Evolutionary conservation across 2,329 filamentous ascomycete species (phyloP).

Genomic region (Aspergillus sojae): DNA sequence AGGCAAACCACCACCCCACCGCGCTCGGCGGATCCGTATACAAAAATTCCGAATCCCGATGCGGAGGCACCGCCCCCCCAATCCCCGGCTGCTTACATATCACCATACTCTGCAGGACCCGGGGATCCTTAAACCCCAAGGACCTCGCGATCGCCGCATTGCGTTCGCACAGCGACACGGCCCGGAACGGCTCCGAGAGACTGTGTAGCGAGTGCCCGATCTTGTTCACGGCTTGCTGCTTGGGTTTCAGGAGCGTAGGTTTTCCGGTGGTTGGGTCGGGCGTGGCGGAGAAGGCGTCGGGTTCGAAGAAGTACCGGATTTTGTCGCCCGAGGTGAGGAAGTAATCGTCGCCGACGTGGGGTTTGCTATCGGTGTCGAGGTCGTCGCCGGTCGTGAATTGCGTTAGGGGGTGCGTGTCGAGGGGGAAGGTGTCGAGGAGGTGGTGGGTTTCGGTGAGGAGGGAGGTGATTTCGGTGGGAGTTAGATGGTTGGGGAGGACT

Average conservation of each 20-base stretch:
- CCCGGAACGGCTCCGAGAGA: slow-evolving; percentile 67
- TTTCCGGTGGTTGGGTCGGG: slow-evolving; percentile 45
- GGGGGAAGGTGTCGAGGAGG: slow-evolving; percentile 73
- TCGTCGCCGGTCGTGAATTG: slow-evolving; percentile 85
- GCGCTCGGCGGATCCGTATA: slow-evolving; percentile 88
- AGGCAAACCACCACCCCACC: slow-evolving; percentile 95
- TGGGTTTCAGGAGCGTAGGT: slow-evolving; percentile 73
- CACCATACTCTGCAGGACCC: slow-evolving; percentile 89
- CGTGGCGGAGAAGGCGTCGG: slow-evolving; percentile 71
- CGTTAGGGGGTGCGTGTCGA: slow-evolving; percentile 88
- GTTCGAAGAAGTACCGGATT: slow-evolving; percentile 95
- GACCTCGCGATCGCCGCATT: slow-evolving; percentile 68
- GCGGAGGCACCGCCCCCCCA: slow-evolving; percentile 83
- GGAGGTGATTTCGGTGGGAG: slow-evolving; percentile 62
- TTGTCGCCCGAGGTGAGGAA: slow-evolving; percentile 90
- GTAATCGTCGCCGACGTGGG: slow-evolving; percentile 92
- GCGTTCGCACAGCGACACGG: slow-evolving; percentile 46
- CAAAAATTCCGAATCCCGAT: slow-evolving; percentile 90
- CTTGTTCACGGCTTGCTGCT: slow-evolving; percentile 85
- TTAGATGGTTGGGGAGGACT: slow-evolving; percentile 77
- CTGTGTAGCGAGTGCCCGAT: slow-evolving; percentile 78
- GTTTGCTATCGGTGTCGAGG: slow-evolving; percentile 45
- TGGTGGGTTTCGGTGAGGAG: slow-evolving; percentile 74
- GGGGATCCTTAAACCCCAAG: slow-evolving; percentile 75
- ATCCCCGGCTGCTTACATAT: slow-evolving; percentile 99